These are phyloP conservation scores for Magnolia officinalis DNA, from an alignment of 164 flowering plant genomes.

Conservation along the genomic window DNA sequence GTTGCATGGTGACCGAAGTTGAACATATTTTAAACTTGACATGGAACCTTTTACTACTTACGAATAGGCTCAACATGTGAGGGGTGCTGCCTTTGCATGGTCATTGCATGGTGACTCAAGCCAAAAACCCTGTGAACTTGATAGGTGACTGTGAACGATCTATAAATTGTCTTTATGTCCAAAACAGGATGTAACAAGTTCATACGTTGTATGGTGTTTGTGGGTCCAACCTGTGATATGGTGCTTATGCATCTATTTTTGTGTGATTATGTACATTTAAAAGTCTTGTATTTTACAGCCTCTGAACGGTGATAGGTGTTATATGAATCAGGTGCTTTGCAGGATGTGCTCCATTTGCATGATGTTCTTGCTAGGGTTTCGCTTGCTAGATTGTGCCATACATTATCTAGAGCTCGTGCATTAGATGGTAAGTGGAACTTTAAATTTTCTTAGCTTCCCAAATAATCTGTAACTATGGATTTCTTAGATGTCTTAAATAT, in stretches of 20 bases:
- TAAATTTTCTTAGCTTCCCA: neutral
- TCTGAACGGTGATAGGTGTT: conserved; percentile 9
- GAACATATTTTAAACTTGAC: neutral
- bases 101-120: neutral
- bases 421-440: conserved; percentile 65
- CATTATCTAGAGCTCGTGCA: conserved; percentile 82
- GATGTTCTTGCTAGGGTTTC: conserved; percentile 98
- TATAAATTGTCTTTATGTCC: neutral
- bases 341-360: conserved; percentile 92
- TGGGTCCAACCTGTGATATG: neutral
- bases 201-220: neutral
- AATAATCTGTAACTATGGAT: neutral
- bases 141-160: neutral
- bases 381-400: conserved; percentile 85
- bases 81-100: neutral
- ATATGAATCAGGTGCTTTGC: conserved; percentile 74
- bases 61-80: neutral
- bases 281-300: neutral
- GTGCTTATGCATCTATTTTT: neutral
- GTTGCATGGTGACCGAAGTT: neutral
- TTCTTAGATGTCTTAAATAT: conserved; percentile 12
- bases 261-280: neutral
- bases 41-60: neutral
- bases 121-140: neutral
- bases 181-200: neutral